Conservation (phyloP, 129 eudicot species). For the Ambrosia trifida region DNA sequence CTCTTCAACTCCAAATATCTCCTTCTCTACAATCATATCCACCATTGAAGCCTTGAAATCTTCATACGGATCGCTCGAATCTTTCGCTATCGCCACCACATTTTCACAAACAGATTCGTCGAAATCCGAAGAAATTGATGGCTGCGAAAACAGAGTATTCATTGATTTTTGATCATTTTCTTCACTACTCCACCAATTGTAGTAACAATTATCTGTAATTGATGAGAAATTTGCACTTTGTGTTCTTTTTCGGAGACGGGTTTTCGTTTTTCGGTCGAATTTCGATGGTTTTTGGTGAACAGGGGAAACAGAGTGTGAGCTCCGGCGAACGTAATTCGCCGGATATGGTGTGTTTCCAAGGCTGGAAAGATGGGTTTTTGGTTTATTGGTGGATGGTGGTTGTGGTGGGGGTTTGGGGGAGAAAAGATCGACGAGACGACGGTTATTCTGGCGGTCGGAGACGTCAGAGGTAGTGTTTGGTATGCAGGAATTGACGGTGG, state of each 20-base stretch:
- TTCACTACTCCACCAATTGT: slow-evolving; percentile 49
- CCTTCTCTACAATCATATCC: slow-evolving; percentile 83
- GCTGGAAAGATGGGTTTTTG: slow-evolving; percentile 14
- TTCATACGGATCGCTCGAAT: slow-evolving; percentile 68
- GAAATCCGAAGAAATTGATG: slow-evolving; percentile 47
- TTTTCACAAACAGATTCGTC: slow-evolving; percentile 29
- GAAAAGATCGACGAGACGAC: slow-evolving; percentile 51
- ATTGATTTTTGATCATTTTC: slow-evolving; percentile 30
- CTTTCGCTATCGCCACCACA: slow-evolving; percentile 52
- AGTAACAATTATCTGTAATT: slow-evolving; percentile 37
- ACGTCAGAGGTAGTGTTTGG: slow-evolving; percentile 48
- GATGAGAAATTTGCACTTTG: slow-evolving; percentile 33
- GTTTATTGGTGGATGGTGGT: slow-evolving; percentile 25
- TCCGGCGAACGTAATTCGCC: slow-evolving; percentile 16
- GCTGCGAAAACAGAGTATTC: slow-evolving; percentile 52
- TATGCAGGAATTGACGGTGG: slow-evolving; percentile 51
- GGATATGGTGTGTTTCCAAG: slow-evolving; percentile 27
- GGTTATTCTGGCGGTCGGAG: slow-evolving; percentile 43
- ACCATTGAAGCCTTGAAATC: slow-evolving; percentile 91
- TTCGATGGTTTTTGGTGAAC: slow-evolving; percentile 23
- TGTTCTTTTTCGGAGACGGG: slow-evolving; percentile 37
- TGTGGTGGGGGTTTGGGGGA: slow-evolving; percentile 46
- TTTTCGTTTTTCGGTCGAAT: slow-evolving; percentile 26
- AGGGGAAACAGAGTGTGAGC: slow-evolving; percentile 41
- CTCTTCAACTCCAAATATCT: slow-evolving; percentile 62